phyloP scores from a whole-genome alignment of 2,329 filamentous ascomycete species.

The Pseudogymnoascus sp. region DNA sequence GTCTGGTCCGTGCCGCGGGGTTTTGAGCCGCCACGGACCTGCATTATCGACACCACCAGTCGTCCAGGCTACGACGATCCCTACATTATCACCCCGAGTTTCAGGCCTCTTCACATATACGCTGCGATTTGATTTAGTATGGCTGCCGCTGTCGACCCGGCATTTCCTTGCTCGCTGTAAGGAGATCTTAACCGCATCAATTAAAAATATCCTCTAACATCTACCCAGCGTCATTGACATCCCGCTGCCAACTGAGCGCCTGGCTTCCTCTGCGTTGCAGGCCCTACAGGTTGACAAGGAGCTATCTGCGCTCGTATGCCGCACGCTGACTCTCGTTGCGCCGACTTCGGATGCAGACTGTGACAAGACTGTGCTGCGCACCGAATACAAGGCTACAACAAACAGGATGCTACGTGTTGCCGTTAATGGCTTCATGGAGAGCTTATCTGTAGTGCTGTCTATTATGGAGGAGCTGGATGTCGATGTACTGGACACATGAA shows the following conservation, averaged over 20 bases:
- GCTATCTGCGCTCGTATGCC: conserved; percentile 73
- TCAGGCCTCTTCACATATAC: not conserved
- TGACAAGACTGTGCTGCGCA: conserved; percentile 52
- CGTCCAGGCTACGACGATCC: conserved; percentile 5
- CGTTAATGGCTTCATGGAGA: conserved; percentile 95
- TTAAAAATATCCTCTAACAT: not conserved
- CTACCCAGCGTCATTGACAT: conserved; percentile 23
- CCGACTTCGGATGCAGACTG: conserved; percentile 23
- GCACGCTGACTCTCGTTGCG: conserved; percentile 55
- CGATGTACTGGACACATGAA: conserved; percentile 56
- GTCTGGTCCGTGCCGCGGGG: conserved; percentile 1
- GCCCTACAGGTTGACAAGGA: conserved; percentile 81
- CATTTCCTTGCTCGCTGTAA: conserved; percentile 59
- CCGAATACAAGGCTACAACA: conserved; percentile 78
- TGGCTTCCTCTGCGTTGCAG: conserved; percentile 67
- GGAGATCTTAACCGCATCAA: conserved; percentile 22
- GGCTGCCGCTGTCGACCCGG: conserved; percentile 29
- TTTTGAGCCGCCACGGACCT: conserved; percentile 5
- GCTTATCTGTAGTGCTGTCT: conserved; percentile 71
- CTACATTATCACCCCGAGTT: not conserved
- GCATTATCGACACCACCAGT: conserved; percentile 7
- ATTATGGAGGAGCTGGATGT: conserved; percentile 87
- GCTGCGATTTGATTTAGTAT: not conserved
- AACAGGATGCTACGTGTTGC: conserved; percentile 95
- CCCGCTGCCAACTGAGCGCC: conserved; percentile 72